Evolutionary conservation across 257 asterid genomes (phyloP), one percentile per base, ranked within the genome.

Genomic region (Salvia splendens): DNA sequence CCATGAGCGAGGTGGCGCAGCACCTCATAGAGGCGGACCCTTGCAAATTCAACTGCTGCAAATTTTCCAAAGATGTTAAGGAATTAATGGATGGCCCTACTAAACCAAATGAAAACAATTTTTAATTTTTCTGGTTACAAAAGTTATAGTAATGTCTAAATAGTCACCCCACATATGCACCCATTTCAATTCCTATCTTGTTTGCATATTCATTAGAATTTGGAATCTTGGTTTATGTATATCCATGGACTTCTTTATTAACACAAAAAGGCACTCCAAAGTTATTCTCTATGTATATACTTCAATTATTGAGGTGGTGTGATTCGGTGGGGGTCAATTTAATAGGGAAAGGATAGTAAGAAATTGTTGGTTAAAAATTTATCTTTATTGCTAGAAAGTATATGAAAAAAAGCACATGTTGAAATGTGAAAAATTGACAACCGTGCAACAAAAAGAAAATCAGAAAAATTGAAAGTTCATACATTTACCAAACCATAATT

Each of bases 1-100:
- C 85, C 1, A 94, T 94, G 99, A 88, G 64, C 0, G 96, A 94
- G 70, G 95, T 84, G 3, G 92, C 87, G 35, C 97, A 88, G 62
- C 70, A 75, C 54, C 83, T 94, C 45, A 81, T 83, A 14, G 96
- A 94, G 73, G 95, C 90, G 0, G 96, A 83, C 24, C 97, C 95
- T 4, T 86, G 91, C 72, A 81, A 77, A 66, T 81, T 78, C 49
- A 75, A 72, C 33, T 80, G 89, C 28, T 84, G 83, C 79, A 61
- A 73, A 30, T 68, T 54, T 53, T 32, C 72, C 3, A 40, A 66
- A 7, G 36, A 45, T 17, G 12, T 33, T 38, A 77, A 81, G 42
- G 80, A 61, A 54, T 38, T 63, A 54, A 38, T 63, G 7, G 50
- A 28, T 61, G 12, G 52, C 70, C 24, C 42, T 43, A 63, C 59